Evolutionary conservation across 768 basidiomycete genomes (phyloP), one percentile per base, ranked within the genome.

Genomic region (Gautieria morchelliformis): DNA sequence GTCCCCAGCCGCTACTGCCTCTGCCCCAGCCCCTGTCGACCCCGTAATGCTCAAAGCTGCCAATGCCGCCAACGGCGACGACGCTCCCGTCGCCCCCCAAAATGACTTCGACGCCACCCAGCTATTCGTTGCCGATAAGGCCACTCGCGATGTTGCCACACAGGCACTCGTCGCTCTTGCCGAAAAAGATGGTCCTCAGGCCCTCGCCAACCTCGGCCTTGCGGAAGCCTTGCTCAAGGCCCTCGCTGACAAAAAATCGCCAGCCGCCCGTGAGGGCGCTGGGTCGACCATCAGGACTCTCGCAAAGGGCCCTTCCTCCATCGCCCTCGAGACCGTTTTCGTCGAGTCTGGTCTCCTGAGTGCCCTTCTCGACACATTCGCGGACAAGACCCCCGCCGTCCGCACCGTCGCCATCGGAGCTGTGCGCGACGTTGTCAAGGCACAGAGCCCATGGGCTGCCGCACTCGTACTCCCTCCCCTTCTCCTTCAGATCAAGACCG

Each of bases 231-330:
- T 82, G 61, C 65, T 90, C 71, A 89, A 87, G 78, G 93, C 91
- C 53, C 83, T 96, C 62, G 78, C 77, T 72, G 92, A 96, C 84
- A 98, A 97, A 83, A 96, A 94, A 78, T 89, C 87, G 17, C 85
- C 92, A 53, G 87, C 85, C 61, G 81, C 87, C 62, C 92, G 94
- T 69, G 90, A 97, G 73, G 90, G 85, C 64, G 93, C 92, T 54
- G 87, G 86, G 52, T 73, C 77, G 68, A 81, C 87, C 68, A 73
- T 96, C 67, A 70, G 74, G 52, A 74, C 78, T 44, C 74, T 96
- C 64, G 76, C 82, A 63, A 78, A 61, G 35, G 67, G 79, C 68
- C 76, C 81, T 59, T 89, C 87, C 63, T 87, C 85, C 48, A 74
- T 84, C 63, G 84, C 89, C 48, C 82, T 99, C 62, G 93, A 95